Percentiles rank a stretch among this genome's conserved stretches.
These are phyloP conservation scores for Parietaria judaica DNA, from an alignment of 306 rosid genomes.

Conservation along the genomic window DNA sequence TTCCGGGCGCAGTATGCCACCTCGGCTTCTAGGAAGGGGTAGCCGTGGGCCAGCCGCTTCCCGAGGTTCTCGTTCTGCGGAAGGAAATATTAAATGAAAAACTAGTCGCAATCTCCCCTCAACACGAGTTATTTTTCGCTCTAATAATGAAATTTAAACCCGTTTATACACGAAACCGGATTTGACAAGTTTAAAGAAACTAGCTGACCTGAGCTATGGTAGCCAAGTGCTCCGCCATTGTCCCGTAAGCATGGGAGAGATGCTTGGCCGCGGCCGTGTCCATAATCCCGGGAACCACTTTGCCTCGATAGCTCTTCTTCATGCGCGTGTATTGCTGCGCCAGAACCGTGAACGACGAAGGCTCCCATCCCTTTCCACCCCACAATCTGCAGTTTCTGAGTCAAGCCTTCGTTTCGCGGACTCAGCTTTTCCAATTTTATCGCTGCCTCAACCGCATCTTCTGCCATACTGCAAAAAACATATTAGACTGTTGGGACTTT, in stretches of 20 bases:
- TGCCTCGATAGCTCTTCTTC: conserved; percentile 67
- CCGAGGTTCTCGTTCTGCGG: conserved; percentile 74
- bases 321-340: conserved; percentile 87
- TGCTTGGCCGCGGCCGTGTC: conserved; percentile 84
- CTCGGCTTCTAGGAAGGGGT: conserved; percentile 95
- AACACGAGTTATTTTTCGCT: too few species aligned
- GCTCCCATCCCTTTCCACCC: conserved; percentile 99
- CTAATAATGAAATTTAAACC: too few species aligned
- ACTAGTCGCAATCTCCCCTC: too few species aligned
- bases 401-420: conserved; percentile 54
- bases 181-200: background rate
- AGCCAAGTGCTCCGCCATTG: conserved; percentile 79
- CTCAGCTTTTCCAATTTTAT: conserved; percentile 84
- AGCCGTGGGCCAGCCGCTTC: conserved; percentile 91
- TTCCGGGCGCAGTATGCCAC: conserved; percentile 97
- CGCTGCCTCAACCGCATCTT: conserved; percentile 92
- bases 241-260: conserved; percentile 84
- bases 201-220: conserved; percentile 85
- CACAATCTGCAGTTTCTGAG: conserved; percentile 47
- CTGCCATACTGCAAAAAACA: conserved; percentile 87
- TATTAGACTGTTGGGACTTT: too few species aligned
- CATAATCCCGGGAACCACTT: conserved; percentile 89
- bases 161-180: too few species aligned
- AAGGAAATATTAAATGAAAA: conserved; percentile 8
- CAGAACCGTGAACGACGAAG: conserved; percentile 78